phyloP scores from a whole-genome alignment of 768 basidiomycete genomes.

The Lanmaoa pseudosensibilis region DNA sequence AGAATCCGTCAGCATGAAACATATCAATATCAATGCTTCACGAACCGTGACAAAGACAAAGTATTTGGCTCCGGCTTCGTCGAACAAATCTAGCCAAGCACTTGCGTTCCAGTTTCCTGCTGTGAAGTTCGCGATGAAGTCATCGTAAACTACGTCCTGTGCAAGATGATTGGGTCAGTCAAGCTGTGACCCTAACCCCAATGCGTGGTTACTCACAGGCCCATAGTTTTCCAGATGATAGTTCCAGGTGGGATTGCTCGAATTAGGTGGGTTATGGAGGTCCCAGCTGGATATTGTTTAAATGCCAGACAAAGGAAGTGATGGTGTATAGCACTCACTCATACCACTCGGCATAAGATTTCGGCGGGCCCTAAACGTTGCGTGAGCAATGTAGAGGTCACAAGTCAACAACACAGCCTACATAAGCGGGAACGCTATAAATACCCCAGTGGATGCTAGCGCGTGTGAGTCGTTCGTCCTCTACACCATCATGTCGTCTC shows the following conservation, averaged over 20 bases:
- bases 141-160: conserved; percentile 53
- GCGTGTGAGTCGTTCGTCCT: neutral
- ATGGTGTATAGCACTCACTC: conserved; percentile 35
- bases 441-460: conserved; percentile 52
- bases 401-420: conserved; percentile 1
- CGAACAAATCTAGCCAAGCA: conserved; percentile 55
- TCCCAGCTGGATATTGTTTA: conserved; percentile 31
- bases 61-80: conserved; percentile 58
- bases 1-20: neutral
- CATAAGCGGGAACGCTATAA: conserved; percentile 49
- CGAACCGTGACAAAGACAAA: conserved; percentile 56
- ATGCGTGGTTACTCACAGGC: conserved; percentile 6
- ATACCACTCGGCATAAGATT: conserved; percentile 56
- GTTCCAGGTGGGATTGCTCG: conserved; percentile 41
- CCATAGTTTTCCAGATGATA: conserved; percentile 54
- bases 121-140: conserved; percentile 56
- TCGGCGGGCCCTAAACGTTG: conserved; percentile 37
- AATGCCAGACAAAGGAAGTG: too few species aligned
- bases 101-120: conserved; percentile 54
- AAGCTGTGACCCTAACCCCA: neutral
- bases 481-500: neutral
- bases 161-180: neutral
- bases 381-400: neutral
- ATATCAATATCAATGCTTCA: neutral
- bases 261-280: conserved; percentile 38